Evolutionary conservation across 2,329 filamentous ascomycete species (phyloP).

Genomic region (Aspergillus texensis): DNA sequence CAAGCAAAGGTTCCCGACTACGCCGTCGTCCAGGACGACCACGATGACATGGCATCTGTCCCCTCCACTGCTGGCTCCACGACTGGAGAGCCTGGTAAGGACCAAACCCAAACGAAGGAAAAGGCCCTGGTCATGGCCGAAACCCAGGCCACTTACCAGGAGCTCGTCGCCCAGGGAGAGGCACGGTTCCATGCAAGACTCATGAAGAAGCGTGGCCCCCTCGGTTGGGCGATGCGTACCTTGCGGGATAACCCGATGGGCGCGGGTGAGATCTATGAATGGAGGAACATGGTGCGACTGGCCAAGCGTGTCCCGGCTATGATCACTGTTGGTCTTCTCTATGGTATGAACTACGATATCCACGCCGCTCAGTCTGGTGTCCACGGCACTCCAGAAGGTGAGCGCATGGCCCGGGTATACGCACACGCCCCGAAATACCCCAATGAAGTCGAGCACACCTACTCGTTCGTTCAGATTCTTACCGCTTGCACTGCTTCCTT

Average conservation of each 20-base stretch:
- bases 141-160: slow-evolving; percentile 60
- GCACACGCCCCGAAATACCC: slow-evolving; percentile 64
- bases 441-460: slow-evolving; percentile 69
- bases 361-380: slow-evolving; percentile 74
- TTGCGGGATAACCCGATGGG: slow-evolving; percentile 75
- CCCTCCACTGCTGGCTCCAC: slow-evolving; percentile 8
- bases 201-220: slow-evolving; percentile 62
- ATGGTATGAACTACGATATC: slow-evolving; percentile 81
- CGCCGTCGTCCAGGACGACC: slow-evolving; percentile 69
- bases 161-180: slow-evolving; percentile 61
- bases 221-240: slow-evolving; percentile 82
- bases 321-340: slow-evolving; percentile 65
- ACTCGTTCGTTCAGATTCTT: slow-evolving; percentile 57
- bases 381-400: slow-evolving; percentile 70
- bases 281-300: slow-evolving; percentile 67
- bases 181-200: slow-evolving; percentile 66
- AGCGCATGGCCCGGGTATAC: slow-evolving; percentile 71
- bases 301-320: slow-evolving; percentile 70
- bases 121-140: slow-evolving; percentile 51
- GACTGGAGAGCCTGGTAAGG: slow-evolving; percentile 15
- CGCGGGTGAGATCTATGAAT: slow-evolving; percentile 72
- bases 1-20: slow-evolving; percentile 70
- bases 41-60: slow-evolving; percentile 50
- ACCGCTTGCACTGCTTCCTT: slow-evolving; percentile 56
- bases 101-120: slow-evolving; percentile 33